Evolutionary conservation across 2,329 filamentous ascomycete species (phyloP).

Genomic region (Xylogone sp.): DNA sequence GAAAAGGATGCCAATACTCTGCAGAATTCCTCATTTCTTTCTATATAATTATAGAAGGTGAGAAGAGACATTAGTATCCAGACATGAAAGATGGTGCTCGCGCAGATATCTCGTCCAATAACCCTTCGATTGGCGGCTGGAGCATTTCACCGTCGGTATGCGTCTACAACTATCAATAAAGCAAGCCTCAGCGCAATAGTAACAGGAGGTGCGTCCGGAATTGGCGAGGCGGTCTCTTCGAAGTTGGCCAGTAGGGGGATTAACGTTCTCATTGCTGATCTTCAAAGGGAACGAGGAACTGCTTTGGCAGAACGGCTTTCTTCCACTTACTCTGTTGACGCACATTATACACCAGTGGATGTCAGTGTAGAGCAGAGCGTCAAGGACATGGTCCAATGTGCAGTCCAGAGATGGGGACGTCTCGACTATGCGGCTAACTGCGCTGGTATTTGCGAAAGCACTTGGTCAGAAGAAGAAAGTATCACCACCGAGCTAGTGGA

Average conservation of each 20-base stretch:
- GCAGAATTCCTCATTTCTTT: not conserved
- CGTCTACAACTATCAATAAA: not conserved
- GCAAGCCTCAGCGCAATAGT: not conserved
- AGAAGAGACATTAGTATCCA: not conserved
- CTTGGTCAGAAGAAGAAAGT: not conserved
- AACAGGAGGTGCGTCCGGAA: slow-evolving; percentile 72
- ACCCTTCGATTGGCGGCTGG: not conserved
- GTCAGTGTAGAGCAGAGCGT: slow-evolving; percentile 33
- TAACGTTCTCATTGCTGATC: slow-evolving; percentile 21
- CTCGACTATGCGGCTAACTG: slow-evolving; percentile 47
- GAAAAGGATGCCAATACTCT: not conserved
- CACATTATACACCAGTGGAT: slow-evolving; percentile 31
- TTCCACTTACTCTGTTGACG: slow-evolving; percentile 21
- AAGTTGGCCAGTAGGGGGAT: slow-evolving; percentile 18
- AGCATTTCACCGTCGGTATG: not conserved
- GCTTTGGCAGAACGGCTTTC: not conserved
- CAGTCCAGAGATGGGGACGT: slow-evolving; percentile 25
- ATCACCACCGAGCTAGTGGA: not conserved
- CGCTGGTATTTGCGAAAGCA: slow-evolving; percentile 31
- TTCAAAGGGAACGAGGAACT: slow-evolving; percentile 2
- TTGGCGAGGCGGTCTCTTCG: slow-evolving; percentile 71
- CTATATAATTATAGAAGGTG: not conserved
- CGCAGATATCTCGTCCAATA: not conserved
- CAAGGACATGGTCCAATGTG: not conserved
- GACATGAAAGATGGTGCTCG: not conserved